Conservation (phyloP, 257 asterid genomes). For the Pogostemon cablin region DNA sequence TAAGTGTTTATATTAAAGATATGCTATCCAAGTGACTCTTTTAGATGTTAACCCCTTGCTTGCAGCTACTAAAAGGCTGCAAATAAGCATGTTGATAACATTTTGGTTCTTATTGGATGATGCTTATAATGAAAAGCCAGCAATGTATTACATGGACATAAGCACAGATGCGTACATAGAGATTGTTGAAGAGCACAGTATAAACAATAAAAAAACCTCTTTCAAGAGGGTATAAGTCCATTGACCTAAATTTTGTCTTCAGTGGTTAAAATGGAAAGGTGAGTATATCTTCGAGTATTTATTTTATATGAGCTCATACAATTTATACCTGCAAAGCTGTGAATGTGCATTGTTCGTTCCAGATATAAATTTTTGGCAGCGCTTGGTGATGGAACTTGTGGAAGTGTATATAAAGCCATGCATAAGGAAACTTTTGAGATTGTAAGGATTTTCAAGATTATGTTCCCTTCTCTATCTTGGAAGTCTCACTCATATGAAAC, state of each 20-base stretch:
- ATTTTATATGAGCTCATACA: not conserved
- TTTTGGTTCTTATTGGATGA: slow-evolving; percentile 57
- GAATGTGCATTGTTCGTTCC: slow-evolving; percentile 32
- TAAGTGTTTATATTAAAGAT: slow-evolving; percentile 34
- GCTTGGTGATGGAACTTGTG: slow-evolving; percentile 91
- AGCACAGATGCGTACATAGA: slow-evolving; percentile 42
- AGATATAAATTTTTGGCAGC: slow-evolving; percentile 78
- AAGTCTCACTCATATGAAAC: not conserved
- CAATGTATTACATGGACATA: slow-evolving; percentile 51
- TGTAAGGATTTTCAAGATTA: slow-evolving; percentile 44
- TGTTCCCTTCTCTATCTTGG: slow-evolving; percentile 20
- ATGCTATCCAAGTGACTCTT: slow-evolving; percentile 36
- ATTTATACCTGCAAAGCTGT: slow-evolving; percentile 6
- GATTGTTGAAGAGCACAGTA: slow-evolving; percentile 58
- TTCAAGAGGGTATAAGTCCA: slow-evolving; percentile 60
- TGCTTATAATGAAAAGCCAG: slow-evolving; percentile 62
- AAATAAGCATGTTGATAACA: slow-evolving; percentile 74
- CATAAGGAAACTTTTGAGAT: slow-evolving; percentile 70
- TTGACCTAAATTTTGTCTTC: slow-evolving; percentile 41
- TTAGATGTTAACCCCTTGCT: slow-evolving; percentile 63
- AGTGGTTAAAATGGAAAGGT: slow-evolving; percentile 71
- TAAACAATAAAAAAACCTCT: slow-evolving; percentile 56
- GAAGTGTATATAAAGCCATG: slow-evolving; percentile 86
- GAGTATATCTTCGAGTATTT: slow-evolving; percentile 27
- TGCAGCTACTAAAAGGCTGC: slow-evolving; percentile 96